These are phyloP conservation scores for Penicillium sp. DNA, from an alignment of 2,329 filamentous ascomycete species.

Conservation along the genomic window DNA sequence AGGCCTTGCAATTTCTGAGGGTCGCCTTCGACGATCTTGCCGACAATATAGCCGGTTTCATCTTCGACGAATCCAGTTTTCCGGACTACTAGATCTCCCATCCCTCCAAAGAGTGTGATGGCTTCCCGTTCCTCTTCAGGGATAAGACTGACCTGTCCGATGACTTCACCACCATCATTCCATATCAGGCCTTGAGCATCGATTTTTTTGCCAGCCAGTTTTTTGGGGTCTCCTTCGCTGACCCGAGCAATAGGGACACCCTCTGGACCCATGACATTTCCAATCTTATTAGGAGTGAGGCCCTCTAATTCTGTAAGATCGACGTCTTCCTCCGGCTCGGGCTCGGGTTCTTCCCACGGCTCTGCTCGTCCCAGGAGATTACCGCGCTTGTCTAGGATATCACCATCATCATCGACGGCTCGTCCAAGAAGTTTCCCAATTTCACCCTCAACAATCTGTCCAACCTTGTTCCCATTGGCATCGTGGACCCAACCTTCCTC, in stretches of 20 bases:
- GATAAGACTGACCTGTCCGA: background rate
- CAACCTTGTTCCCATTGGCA: conserved; percentile 38
- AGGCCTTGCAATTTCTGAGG: conserved; percentile 58
- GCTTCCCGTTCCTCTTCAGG: background rate
- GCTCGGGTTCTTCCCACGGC: background rate
- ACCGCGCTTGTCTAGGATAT: background rate
- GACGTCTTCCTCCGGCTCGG: background rate
- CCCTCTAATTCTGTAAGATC: background rate
- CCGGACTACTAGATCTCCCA: background rate
- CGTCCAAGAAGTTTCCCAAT: background rate
- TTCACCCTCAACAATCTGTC: conserved; percentile 4
- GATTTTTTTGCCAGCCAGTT: background rate
- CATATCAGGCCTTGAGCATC: background rate
- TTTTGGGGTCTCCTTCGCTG: background rate
- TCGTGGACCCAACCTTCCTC: conserved; percentile 50
- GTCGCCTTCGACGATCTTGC: conserved; percentile 58
- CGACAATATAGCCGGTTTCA: conserved; percentile 30
- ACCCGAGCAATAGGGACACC: background rate
- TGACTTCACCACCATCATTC: background rate
- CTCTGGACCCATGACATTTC: background rate
- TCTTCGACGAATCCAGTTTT: background rate
- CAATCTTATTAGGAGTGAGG: background rate
- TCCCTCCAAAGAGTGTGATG: background rate
- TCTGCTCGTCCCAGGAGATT: background rate
- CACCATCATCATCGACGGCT: background rate